A percentile compares a stretch with the other conserved stretches of the same genome.
These are phyloP conservation scores for Gardenia jasminoides DNA, from an alignment of 257 asterid species.

Conservation along the genomic window DNA sequence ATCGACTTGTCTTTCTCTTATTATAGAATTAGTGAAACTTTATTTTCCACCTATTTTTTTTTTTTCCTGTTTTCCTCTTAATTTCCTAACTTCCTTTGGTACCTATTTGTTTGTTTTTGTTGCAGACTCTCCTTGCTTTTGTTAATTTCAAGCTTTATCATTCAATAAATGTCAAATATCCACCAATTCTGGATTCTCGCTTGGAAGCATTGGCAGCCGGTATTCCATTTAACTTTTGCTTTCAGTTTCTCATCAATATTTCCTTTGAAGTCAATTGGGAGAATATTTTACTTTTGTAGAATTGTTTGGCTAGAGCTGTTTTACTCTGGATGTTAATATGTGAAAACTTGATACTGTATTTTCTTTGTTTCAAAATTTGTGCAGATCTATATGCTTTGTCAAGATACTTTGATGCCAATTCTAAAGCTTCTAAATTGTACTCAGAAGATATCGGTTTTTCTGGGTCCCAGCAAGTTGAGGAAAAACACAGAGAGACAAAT, in stretches of 20 bases:
- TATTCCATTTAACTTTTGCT: constrained; percentile 12
- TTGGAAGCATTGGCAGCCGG: constrained; percentile 94
- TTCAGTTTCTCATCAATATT: not conserved
- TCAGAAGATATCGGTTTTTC: constrained; percentile 30
- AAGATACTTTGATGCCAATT: constrained; percentile 68
- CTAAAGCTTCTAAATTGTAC: constrained; percentile 42
- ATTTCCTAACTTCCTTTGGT: not conserved
- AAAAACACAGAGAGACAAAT: constrained; percentile 29
- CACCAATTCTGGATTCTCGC: constrained; percentile 88
- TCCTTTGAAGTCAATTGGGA: not conserved
- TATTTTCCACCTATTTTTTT: not conserved
- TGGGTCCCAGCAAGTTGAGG: constrained; percentile 40
- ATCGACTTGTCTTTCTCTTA: not conserved
- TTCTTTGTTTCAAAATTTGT: constrained; percentile 24
- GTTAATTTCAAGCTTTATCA: constrained; percentile 71
- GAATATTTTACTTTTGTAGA: not conserved
- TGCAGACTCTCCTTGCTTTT: constrained; percentile 84
- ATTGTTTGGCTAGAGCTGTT: not conserved
- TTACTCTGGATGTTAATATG: not conserved
- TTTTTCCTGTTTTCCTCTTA: not conserved
- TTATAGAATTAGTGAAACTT: not conserved
- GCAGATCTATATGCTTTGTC: constrained; percentile 94
- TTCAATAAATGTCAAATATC: constrained; percentile 73
- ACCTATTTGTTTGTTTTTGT: constrained; percentile 3
- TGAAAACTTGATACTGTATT: not conserved